Base-by-base conservation (phyloP, 2,329 filamentous ascomycete species). In the Cercospora nicotianae region DNA sequence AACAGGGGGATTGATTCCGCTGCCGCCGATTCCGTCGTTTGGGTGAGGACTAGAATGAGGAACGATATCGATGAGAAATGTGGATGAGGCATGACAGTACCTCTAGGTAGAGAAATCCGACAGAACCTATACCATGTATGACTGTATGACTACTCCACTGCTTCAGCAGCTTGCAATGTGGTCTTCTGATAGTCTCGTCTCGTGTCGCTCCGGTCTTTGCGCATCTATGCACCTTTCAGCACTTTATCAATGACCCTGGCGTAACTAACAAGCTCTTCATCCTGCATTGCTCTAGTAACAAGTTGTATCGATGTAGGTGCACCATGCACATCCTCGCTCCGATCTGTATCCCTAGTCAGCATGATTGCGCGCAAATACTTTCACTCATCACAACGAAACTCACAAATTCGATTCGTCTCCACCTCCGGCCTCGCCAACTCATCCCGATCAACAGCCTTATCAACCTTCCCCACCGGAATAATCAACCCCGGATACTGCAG, bases 261-360 rank as follows among this genome's bases (percentile, higher is more conserved):
- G 10, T 64, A 63, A 13, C 66, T 60, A 13, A 72, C 60, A 5
- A 70, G 64, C 36, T 70, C 66, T 60, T 70, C 68, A 26, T 72
- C 70, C 36, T 67, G 68, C 48, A 67, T 65, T 1, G 55, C 45
- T 8, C 70, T n/a, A 1, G 70, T 64, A 2, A 72, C 66, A 16
- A 72, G 62, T 36, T 67, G 70, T 28, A 72, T 69, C 7, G 68
- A 42, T 7, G 62, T 67, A 1, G 70, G 70, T 6, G 70, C 66
- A 13, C 68, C 66, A 59, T 69, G 64, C 7, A 72, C 66, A 6
- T 68, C 64, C 20, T 70, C 64, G 12, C 55, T 60, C 1, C 51
- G 26, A 57, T 72, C 64, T 72, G 39, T 0, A 16, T 26, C 18
- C 23, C 10, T 31, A 18, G 61, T 55, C 7, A 39, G 18, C 10